phyloP scores from a whole-genome alignment of 768 basidiomycete species.

The Pleurotus ostreatus region DNA sequence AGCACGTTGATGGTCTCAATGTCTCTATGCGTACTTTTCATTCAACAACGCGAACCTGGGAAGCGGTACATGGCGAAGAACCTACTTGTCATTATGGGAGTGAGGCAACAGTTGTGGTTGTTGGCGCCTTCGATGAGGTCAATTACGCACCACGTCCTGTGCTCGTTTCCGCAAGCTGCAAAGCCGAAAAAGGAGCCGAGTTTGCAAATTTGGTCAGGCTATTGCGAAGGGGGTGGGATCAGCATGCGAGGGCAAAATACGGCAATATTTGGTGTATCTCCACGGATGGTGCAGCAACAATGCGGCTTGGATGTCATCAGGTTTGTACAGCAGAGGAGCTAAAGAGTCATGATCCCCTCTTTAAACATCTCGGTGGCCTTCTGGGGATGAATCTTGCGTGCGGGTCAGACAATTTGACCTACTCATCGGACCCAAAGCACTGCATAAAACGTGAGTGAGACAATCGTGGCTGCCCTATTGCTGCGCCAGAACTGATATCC shows the following conservation, averaged over 20 bases:
- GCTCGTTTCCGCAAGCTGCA: conserved; percentile 13
- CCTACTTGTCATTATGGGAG: conserved; percentile 6
- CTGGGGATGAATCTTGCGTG: conserved; percentile 13
- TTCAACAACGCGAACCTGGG: too few species aligned
- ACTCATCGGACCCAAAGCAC: conserved; percentile 15
- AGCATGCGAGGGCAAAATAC: neutral
- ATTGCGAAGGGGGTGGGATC: neutral
- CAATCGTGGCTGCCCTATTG: too few species aligned
- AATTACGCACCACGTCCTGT: conserved; percentile 11
- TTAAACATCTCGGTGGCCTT: neutral
- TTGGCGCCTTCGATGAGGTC: neutral
- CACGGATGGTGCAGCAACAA: conserved; percentile 13
- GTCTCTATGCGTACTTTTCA: neutral
- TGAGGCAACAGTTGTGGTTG: conserved; percentile 4
- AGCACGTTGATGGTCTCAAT: neutral
- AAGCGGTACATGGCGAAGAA: conserved; percentile 1
- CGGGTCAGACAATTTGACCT: conserved; percentile 7
- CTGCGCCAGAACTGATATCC: too few species aligned
- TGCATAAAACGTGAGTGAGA: conserved; percentile 15
- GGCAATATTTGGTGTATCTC: conserved; percentile 10
- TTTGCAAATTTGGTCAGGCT: neutral
- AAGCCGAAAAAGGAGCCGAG: conserved; percentile 5
- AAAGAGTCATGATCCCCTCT: neutral
- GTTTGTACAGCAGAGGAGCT: conserved; percentile 2
- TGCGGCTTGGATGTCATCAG: conserved; percentile 5